phyloP scores from a whole-genome alignment of 176 grass and related monocot genomes.

The Triticum timopheevii region DNA sequence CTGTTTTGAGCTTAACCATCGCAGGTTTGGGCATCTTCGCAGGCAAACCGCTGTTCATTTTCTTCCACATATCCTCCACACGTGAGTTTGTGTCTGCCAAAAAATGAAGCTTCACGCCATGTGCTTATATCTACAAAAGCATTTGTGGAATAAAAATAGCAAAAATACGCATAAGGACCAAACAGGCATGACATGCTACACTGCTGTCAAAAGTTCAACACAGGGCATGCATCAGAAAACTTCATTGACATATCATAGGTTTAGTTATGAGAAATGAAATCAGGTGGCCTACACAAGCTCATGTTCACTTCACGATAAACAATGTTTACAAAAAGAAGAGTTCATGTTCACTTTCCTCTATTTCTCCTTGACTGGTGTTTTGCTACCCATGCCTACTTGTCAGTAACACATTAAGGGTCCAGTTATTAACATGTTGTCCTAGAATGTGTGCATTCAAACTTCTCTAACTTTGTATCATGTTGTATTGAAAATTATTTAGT shows the following conservation, averaged over 20 bases:
- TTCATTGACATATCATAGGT: constrained; percentile 5
- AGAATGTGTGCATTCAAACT: background rate
- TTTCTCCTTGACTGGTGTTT: background rate
- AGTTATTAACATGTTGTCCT: background rate
- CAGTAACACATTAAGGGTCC: background rate
- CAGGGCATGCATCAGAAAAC: background rate
- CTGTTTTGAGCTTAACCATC: constrained; percentile 53
- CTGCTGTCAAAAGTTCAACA: background rate
- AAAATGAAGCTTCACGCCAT: constrained; percentile 28
- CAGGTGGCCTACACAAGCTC: background rate
- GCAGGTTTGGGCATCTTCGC: constrained; percentile 55
- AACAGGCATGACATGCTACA: background rate
- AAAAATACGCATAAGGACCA: constrained; percentile 12
- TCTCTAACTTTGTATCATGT: background rate
- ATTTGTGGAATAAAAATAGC: constrained; percentile 12
- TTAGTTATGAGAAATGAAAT: background rate
- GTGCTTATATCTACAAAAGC: constrained; percentile 20
- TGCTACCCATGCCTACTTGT: background rate
- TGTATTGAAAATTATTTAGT: background rate
- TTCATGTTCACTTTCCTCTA: background rate
- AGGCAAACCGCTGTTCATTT: constrained; percentile 88
- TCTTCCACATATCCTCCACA: constrained; percentile 91
- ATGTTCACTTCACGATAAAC: background rate
- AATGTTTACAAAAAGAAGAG: background rate
- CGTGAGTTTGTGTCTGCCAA: constrained; percentile 63